Evolutionary conservation across 2,329 filamentous ascomycete genomes (phyloP).

Genomic region (Berkeleyomyces basicola): DNA sequence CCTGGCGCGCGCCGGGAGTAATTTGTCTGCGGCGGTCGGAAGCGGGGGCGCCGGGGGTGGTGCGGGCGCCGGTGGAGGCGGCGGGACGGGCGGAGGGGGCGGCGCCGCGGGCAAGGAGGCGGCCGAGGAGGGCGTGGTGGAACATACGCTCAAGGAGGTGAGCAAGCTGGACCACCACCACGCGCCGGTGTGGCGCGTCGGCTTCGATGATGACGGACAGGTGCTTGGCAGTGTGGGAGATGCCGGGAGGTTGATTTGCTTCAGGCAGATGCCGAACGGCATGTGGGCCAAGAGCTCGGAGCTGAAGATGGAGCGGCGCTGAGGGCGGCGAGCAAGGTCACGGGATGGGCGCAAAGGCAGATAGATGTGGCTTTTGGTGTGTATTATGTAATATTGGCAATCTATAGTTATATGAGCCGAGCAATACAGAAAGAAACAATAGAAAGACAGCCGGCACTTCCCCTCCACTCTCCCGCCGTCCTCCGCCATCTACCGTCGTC

Average conservation of each 20-base stretch:
- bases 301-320: slow-evolving; percentile 36
- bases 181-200: slow-evolving; percentile 59
- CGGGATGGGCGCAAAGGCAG: not conserved
- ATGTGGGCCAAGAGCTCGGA: slow-evolving; percentile 44
- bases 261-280: slow-evolving; percentile 41
- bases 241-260: slow-evolving; percentile 49
- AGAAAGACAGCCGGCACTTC: not conserved
- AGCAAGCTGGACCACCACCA: slow-evolving; percentile 51
- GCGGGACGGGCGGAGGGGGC: slow-evolving; percentile 28
- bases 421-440: not conserved
- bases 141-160: slow-evolving; percentile 45
- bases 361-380: not conserved
- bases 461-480: not conserved
- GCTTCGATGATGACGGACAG: slow-evolving; percentile 54
- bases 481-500: slow-evolving; percentile 9
- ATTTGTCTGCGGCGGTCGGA: slow-evolving; percentile 2
- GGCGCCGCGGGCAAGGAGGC: slow-evolving; percentile 17
- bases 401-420: not conserved
- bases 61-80: slow-evolving; percentile 19
- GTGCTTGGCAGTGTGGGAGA: slow-evolving; percentile 62
- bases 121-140: slow-evolving; percentile 44
- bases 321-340: not conserved
- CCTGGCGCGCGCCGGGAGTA: slow-evolving; percentile 14
- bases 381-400: not conserved
- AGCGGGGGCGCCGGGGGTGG: not conserved